Base-by-base conservation (phyloP, 139 green algal genomes). In the Closterium sp. region DNA sequence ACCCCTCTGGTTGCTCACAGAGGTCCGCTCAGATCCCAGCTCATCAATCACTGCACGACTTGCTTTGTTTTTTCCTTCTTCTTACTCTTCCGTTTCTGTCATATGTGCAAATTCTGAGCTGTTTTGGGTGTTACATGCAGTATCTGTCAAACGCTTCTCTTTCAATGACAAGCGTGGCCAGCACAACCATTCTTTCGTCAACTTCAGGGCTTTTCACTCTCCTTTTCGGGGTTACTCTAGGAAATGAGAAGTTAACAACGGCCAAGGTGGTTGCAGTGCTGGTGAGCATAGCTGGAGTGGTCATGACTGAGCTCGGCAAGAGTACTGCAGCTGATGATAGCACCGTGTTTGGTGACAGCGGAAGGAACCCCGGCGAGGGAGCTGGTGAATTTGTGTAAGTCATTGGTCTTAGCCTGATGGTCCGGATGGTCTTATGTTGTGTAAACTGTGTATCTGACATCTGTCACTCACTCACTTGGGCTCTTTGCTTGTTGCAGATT, bases 191-290 rank as follows among this genome's bases (percentile, higher is more conserved):
- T 55, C 69, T 93, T 33, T 93, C 90, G 34, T 93, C 90, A 28
- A 93, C 90, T 19, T 90, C 90, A 34, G 90, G 90, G 21, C 90
- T 93, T n/a, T 93, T 93, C 85, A 93, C 90, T 31, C 90, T 93
- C n/a, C 81, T 93, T 33, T 85, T 93, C 19, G 90, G 90, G 19
- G 90, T 69, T 12, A 90, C 33, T 4, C 19, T 93, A 25, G 90
- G 90, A 28, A 43, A 86, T 16, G 90, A 93, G 7, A 84, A 34
- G 12, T 36, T 93, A 33, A 91, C 90, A 30, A 87, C 85, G 28
- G 9, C 90, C 66, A 93, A 93, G 85, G 36, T 93, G 5, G 28
- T 90, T n/a, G 90, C 90, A 28, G 85, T 86, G 19, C 19, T 90
- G 23, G 55, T 93, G 12, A 91, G n/a, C 69, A 86, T 93, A 19